phyloP scores from a whole-genome alignment of 2,329 filamentous ascomycete genomes.

The Penicillium sp. region DNA sequence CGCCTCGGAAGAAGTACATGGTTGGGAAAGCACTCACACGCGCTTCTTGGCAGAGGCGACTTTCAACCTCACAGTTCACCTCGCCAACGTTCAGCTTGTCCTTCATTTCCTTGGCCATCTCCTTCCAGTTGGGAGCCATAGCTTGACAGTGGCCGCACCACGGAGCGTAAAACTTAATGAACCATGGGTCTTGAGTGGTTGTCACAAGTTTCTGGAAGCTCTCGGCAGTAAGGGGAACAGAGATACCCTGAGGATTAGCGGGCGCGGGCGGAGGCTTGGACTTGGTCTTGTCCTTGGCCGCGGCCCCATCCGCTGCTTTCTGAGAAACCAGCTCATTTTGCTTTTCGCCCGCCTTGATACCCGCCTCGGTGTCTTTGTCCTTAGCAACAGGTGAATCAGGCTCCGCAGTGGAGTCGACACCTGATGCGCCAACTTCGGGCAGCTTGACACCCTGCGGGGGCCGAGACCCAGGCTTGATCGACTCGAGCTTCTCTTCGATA shows the following conservation, averaged over 20 bases:
- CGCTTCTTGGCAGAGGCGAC: constrained; percentile 86
- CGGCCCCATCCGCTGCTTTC: constrained; percentile 33
- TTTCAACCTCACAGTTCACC: constrained; percentile 87
- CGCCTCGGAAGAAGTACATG: constrained; percentile 85
- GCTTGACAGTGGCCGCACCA: constrained; percentile 97
- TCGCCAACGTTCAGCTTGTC: constrained; percentile 86
- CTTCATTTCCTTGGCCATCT: constrained; percentile 86
- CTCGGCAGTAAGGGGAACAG: constrained; percentile 71
- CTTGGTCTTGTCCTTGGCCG: constrained; percentile 46
- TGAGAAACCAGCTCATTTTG: constrained; percentile 38
- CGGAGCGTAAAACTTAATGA: constrained; percentile 97
- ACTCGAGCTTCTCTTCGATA: constrained; percentile 71
- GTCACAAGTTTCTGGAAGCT: constrained; percentile 82
- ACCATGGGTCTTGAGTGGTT: constrained; percentile 86
- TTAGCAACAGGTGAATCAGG: constrained; percentile 40
- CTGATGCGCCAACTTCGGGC: constrained; percentile 63
- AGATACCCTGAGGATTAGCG: constrained; percentile 66
- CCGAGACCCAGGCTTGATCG: constrained; percentile 73
- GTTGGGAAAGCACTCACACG: constrained; percentile 76
- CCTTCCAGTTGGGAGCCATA: constrained; percentile 82
- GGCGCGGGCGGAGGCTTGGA: constrained; percentile 49
- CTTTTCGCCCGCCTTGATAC: constrained; percentile 38
- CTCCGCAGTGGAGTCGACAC: constrained; percentile 42
- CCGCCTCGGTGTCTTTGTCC: constrained; percentile 39
- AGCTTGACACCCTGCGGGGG: constrained; percentile 61